These are phyloP conservation scores for Xylariaceae sp. DNA, from an alignment of 2,329 filamentous ascomycete genomes.

Conservation along the genomic window DNA sequence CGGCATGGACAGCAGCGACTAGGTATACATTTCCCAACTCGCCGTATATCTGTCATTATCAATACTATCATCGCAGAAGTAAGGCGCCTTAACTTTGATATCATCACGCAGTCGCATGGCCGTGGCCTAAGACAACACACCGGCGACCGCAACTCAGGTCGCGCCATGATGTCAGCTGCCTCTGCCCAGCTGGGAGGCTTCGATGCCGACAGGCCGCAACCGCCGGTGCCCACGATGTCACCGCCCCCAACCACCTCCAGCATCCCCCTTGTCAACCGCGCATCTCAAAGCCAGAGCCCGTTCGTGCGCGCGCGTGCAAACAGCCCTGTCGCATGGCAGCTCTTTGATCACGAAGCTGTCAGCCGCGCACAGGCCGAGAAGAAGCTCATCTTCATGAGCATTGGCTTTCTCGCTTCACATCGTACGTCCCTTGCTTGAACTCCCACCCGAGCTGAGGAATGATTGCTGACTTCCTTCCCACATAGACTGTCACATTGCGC, in stretches of 20 bases:
- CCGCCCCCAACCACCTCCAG: neutral
- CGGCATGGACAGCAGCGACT: too few species aligned
- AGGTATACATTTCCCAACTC: too few species aligned
- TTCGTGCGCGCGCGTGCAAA: conserved; percentile 69
- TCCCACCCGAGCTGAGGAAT: neutral
- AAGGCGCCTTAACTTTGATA: too few species aligned
- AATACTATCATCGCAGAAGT: too few species aligned
- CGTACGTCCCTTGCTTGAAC: conserved; percentile 54
- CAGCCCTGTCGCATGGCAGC: conserved; percentile 89
- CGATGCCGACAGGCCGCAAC: too few species aligned
- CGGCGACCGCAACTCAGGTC: too few species aligned
- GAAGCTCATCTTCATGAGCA: conserved; percentile 86
- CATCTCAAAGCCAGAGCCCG: conserved; percentile 42
- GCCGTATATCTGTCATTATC: too few species aligned
- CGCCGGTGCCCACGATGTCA: neutral
- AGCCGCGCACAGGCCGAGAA: conserved; percentile 75
- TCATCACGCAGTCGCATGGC: too few species aligned
- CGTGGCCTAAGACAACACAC: too few species aligned
- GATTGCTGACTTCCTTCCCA: conserved; percentile 7
- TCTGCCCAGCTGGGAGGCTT: too few species aligned
- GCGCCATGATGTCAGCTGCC: too few species aligned
- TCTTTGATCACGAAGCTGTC: conserved; percentile 74
- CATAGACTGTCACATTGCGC: conserved; percentile 82
- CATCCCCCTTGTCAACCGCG: conserved; percentile 35
- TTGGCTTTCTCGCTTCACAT: conserved; percentile 93